Evolutionary conservation across 495 filamentous ascomycete species (phyloP).

Genomic region (Aspergillus cavernicola): DNA sequence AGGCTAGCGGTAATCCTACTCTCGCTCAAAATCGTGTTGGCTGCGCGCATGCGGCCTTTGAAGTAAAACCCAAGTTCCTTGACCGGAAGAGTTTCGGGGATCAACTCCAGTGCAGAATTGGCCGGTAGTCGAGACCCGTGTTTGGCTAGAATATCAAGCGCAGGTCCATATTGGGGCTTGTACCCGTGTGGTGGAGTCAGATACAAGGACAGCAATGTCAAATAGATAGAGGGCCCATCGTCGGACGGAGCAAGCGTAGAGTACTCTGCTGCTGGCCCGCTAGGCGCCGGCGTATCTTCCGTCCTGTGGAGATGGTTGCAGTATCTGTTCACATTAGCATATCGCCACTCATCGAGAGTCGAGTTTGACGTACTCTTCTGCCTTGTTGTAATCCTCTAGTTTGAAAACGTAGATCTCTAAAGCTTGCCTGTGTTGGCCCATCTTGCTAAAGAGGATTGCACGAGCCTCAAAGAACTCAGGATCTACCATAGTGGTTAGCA

Average conservation of each 20-base stretch:
- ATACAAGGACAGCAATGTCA: conserved; percentile 86
- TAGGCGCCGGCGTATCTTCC: conserved; percentile 39
- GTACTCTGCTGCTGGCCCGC: conserved; percentile 32
- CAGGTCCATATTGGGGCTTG: conserved; percentile 68
- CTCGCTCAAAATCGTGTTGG: conserved; percentile 75
- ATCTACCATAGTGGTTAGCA: conserved; percentile 45
- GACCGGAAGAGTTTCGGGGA: conserved; percentile 76
- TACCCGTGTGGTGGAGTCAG: conserved; percentile 76
- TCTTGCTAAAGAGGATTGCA: conserved; percentile 88
- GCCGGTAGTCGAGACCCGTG: conserved; percentile 92
- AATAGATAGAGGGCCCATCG: conserved; percentile 72
- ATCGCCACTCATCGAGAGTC: neutral
- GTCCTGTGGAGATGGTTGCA: conserved; percentile 77
- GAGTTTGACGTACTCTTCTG: conserved; percentile 69
- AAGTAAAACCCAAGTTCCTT: conserved; percentile 87
- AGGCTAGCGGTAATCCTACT: conserved; percentile 70
- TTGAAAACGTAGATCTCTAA: conserved; percentile 96
- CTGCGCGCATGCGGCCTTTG: conserved; percentile 82
- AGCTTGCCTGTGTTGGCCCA: conserved; percentile 92
- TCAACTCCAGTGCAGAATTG: conserved; percentile 73
- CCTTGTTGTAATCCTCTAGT: conserved; percentile 78
- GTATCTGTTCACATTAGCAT: conserved; percentile 58
- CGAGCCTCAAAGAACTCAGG: conserved; percentile 84
- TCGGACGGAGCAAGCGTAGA: conserved; percentile 48
- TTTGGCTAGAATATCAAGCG: conserved; percentile 79